Conservation (phyloP, 1,284 basidiomycete genomes). For the Sporisorium iseilematis-ciliati region DNA sequence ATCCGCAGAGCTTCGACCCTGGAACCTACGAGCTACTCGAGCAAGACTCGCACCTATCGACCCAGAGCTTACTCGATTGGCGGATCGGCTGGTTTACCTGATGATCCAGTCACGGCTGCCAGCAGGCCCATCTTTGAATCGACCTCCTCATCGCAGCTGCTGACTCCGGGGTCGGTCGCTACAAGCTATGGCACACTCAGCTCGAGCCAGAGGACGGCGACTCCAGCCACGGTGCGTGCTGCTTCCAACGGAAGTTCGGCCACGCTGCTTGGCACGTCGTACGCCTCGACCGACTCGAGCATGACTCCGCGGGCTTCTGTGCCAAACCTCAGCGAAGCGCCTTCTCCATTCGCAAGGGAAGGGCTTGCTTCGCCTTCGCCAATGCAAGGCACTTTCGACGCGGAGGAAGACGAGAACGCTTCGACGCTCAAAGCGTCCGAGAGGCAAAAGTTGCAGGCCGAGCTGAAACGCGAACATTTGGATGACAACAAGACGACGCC, state of each 20-base stretch:
- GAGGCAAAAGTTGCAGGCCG: conserved; percentile 37
- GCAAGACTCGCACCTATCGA: conserved; percentile 16
- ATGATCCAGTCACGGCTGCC: conserved; percentile 40
- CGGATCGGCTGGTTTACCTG: conserved; percentile 46
- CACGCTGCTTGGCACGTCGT: conserved; percentile 25
- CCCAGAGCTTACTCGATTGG: conserved; percentile 45
- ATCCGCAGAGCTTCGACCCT: conserved; percentile 49
- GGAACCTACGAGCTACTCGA: conserved; percentile 22
- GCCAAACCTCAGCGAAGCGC: conserved; percentile 3
- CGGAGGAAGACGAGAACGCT: conserved; percentile 25
- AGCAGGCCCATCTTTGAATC: conserved; percentile 35
- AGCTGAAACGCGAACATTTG: conserved; percentile 24
- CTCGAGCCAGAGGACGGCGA: conserved; percentile 58
- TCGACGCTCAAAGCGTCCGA: conserved; percentile 56
- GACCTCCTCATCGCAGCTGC: conserved; percentile 12
- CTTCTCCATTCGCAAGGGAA: conserved; percentile 7
- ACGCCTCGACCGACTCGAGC: conserved; percentile 53
- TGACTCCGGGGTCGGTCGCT: conserved; percentile 11
- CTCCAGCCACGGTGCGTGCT: conserved; percentile 48
- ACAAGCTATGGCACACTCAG: conserved; percentile 58
- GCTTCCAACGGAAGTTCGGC: conserved; percentile 23
- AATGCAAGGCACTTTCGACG: conserved; percentile 1
- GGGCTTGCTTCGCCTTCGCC: conserved; percentile 5
- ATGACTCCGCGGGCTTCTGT: conserved; percentile 46
- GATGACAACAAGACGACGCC: conserved; percentile 22